Evolutionary conservation across 257 asterid genomes (phyloP).

Genomic region (Solanum arcanum): DNA sequence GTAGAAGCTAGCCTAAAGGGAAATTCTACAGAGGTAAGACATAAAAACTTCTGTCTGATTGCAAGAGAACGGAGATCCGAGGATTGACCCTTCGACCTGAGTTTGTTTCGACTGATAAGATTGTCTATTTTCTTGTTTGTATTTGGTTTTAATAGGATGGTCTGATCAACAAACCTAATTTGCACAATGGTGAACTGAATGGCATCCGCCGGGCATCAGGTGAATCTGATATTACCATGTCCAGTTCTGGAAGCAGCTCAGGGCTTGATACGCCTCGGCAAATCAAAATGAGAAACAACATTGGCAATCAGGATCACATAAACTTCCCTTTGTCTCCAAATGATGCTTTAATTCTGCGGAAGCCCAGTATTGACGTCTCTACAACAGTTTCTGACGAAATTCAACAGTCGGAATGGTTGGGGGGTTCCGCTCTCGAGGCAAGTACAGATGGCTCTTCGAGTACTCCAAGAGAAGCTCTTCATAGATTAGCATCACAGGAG

Average conservation of each 20-base stretch:
- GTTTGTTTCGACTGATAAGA: neutral
- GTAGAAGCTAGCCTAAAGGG: constrained; percentile 20
- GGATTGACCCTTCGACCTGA: neutral
- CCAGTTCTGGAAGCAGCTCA: constrained; percentile 68
- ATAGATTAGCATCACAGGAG: constrained; percentile 26
- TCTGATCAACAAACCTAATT: neutral
- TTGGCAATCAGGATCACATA: constrained; percentile 14
- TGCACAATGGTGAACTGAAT: neutral
- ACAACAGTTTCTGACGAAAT: constrained; percentile 14
- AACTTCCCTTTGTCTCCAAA: constrained; percentile 15
- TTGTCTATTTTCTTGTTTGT: neutral
- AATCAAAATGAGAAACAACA: constrained; percentile 21
- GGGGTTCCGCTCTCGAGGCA: constrained; percentile 42
- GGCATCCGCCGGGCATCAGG: constrained; percentile 36
- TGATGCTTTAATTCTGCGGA: neutral
- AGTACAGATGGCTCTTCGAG: constrained; percentile 68
- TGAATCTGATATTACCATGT: constrained; percentile 79
- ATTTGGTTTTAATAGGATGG: neutral
- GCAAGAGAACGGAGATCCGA: neutral
- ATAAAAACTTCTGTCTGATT: neutral
- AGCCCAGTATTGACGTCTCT: neutral
- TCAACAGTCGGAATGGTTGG: constrained; percentile 50
- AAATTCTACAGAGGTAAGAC: constrained; percentile 40
- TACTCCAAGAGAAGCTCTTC: constrained; percentile 49
- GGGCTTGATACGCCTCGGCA: constrained; percentile 54